A percentile compares a stretch with the other conserved stretches of the same genome.
Evolutionary conservation across 2,329 filamentous ascomycete genomes (phyloP).

Genomic region (Aspergillus caelatus): DNA sequence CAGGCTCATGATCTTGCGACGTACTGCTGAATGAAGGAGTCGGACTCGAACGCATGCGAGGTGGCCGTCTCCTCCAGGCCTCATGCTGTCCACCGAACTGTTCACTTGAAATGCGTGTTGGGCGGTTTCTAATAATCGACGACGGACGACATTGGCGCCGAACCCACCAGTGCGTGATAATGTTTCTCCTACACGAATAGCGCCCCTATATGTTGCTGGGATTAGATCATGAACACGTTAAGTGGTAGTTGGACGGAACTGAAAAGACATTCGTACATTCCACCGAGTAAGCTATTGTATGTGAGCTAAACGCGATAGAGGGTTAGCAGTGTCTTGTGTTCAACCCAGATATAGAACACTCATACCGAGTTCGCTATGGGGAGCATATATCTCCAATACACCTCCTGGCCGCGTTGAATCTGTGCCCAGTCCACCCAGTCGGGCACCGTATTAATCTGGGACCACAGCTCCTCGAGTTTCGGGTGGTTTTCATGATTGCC

Average conservation of each 20-base stretch:
- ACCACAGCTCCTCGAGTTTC: background rate
- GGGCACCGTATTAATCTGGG: background rate
- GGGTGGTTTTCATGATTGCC: background rate
- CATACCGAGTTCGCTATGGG: background rate
- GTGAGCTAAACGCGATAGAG: background rate
- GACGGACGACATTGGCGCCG: background rate
- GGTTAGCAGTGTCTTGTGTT: background rate
- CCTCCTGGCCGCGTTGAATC: background rate
- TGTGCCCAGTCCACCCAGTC: background rate
- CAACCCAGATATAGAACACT: rapidly evolving
- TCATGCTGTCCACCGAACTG: background rate
- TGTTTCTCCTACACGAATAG: background rate
- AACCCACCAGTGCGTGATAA: background rate
- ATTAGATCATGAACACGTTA: background rate
- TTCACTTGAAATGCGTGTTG: background rate
- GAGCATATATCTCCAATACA: background rate
- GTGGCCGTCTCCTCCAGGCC: background rate
- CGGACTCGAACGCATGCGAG: background rate
- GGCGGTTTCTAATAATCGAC: background rate
- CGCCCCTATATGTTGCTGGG: background rate
- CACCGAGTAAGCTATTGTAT: background rate
- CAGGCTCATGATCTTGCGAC: background rate
- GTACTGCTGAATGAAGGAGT: background rate
- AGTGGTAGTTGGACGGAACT: background rate
- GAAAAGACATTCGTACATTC: background rate